Conservation (phyloP, 192 early-diverging fungal genomes). For the Entomortierella beljakovae region DNA sequence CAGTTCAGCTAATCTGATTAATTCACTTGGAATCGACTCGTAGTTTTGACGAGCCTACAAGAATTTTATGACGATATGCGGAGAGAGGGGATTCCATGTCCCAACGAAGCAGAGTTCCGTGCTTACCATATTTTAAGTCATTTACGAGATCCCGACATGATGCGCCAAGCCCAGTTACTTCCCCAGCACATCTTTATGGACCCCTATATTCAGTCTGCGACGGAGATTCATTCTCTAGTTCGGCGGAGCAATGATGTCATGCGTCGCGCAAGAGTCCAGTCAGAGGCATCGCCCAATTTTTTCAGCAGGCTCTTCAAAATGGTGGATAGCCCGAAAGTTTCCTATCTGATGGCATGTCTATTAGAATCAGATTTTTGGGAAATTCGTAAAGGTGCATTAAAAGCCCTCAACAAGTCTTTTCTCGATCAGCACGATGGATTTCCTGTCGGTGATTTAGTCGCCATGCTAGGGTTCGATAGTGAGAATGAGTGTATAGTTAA, state of each 20-base stretch:
- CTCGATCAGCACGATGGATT: slow-evolving; percentile 38
- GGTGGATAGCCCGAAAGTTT: slow-evolving; percentile 64
- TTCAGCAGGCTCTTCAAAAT: slow-evolving; percentile 81
- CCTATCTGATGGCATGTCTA: slow-evolving; percentile 83
- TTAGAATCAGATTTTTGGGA: slow-evolving; percentile 79
- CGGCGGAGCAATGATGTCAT: slow-evolving; percentile 63
- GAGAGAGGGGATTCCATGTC: slow-evolving; percentile 59
- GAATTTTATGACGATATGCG: slow-evolving; percentile 89
- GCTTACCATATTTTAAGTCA: slow-evolving; percentile 89
- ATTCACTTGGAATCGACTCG: not conserved
- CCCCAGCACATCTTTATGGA: slow-evolving; percentile 65
- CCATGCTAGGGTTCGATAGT: slow-evolving; percentile 52
- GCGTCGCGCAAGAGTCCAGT: slow-evolving; percentile 61
- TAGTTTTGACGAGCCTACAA: slow-evolving; percentile 84
- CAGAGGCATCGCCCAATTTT: slow-evolving; percentile 69
- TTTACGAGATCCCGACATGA: slow-evolving; percentile 77
- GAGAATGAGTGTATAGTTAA: slow-evolving; percentile 50
- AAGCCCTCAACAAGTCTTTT: slow-evolving; percentile 78
- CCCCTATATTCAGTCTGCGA: slow-evolving; percentile 75
- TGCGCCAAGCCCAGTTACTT: slow-evolving; percentile 71
- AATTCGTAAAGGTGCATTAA: slow-evolving; percentile 79
- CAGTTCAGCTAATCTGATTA: not conserved
- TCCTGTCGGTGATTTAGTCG: slow-evolving; percentile 26
- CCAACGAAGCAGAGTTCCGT: slow-evolving; percentile 92
- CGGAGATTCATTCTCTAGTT: slow-evolving; percentile 71